Evolutionary conservation across 176 grass and related monocot genomes (phyloP), one percentile per base, ranked within the genome.

Genomic region (Tillandsia fasciculata): DNA sequence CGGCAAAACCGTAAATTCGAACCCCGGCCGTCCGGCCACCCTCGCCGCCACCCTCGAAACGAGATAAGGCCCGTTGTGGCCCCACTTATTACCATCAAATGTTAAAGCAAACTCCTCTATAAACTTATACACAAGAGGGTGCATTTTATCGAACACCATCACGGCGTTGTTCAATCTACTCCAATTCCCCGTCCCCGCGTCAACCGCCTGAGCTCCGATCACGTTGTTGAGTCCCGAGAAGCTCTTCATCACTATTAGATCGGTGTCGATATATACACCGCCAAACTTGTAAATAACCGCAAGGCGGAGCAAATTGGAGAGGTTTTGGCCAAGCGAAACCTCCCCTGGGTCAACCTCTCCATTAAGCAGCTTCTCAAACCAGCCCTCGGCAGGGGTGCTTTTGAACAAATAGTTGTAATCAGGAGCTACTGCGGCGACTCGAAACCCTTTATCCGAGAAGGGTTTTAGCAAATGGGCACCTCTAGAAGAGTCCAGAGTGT

Each of bases 271-370:
- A 78, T 97, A 97, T 42, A 82, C 66, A 13, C 93, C 93, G 2
- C 93, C 89, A 29, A 85, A 92, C 68, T 72, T 85, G 69, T 87
- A 85, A 17, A 97, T 67, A 15, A 92, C 27, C 15, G 78, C 82
- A 48, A 92, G 86, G 42, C 89, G 86, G 77, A 90, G 72, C 76
- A 97, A 81, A 85, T 96, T 96, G 65, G 93, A 96, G 17, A 96
- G 86, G 74, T 96, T 96, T 78, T 96, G 93, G 23, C 81, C 89
- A 49, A 96, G 78, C 12, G 93, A 72, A 12, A 92, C 73, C 42
- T 78, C 87, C 1, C 93, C 93, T 10, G 74, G 76, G 27, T 79
- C 70, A 68, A 96, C 76, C 14, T 71, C 76, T 17, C 88, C 84
- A 64, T 78, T 72, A 11, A 10, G 66, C 52, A 79, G 81, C 5